A percentile compares a stretch with the other conserved stretches of the same genome.
phyloP scores from a whole-genome alignment of 2,329 filamentous ascomycete genomes.

The Camillea tinctor region DNA sequence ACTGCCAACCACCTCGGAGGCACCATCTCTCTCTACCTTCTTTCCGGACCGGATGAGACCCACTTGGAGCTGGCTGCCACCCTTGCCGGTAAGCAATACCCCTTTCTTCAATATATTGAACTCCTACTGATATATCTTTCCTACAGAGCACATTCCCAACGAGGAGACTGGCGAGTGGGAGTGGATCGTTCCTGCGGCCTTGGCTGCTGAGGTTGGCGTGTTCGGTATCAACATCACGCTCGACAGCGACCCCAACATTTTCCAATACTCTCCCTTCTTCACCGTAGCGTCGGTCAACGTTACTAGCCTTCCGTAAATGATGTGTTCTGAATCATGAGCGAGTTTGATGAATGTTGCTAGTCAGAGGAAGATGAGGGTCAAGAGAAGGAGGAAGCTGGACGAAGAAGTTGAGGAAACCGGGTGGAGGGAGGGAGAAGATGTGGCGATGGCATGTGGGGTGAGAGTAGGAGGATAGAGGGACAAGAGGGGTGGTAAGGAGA shows the following conservation, averaged over 20 bases:
- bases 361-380: too few species aligned
- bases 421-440: too few species aligned
- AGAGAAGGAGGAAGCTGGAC: too few species aligned
- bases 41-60: not conserved
- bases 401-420: too few species aligned
- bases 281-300: not conserved
- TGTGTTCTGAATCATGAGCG: not conserved
- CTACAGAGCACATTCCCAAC: not conserved
- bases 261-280: not conserved
- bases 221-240: not conserved
- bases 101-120: not conserved
- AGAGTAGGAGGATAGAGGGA: not conserved
- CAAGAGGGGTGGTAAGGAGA: not conserved
- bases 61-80: not conserved
- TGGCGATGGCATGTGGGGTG: too few species aligned
- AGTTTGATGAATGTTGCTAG: not conserved
- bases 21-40: slow-evolving; percentile 9
- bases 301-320: not conserved
- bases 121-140: not conserved
- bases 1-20: not conserved
- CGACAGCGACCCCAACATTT: not conserved
- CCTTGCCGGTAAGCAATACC: not conserved
- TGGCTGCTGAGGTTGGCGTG: not conserved
- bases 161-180: not conserved
- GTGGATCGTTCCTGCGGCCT: not conserved